A percentile compares a stretch with the other conserved stretches of the same genome.
Conservation (phyloP, 352 stramenopile species). For the Globisporangium emineosum region DNA sequence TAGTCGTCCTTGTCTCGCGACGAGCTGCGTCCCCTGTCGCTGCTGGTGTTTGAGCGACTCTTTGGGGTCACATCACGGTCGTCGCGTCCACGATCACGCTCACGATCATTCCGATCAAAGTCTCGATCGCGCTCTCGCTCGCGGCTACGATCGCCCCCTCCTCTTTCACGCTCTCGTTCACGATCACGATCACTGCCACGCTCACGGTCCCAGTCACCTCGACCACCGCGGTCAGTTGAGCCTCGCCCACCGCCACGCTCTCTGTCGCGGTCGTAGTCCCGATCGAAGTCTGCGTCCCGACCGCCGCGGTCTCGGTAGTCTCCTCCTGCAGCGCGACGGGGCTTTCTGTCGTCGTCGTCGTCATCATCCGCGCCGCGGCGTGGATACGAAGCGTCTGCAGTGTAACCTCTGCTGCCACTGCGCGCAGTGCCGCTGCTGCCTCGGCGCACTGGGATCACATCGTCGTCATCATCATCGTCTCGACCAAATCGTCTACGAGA, state of each 20-base stretch:
- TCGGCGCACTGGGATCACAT: constrained; percentile 26
- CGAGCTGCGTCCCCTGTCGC: constrained; percentile 21
- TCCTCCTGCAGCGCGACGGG: constrained; percentile 17
- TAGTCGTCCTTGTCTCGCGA: constrained; percentile 29
- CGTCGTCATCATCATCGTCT: constrained; percentile 64
- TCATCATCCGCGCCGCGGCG: constrained; percentile 36
- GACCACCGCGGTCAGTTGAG: constrained; percentile 14
- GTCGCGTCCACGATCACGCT: constrained; percentile 25
- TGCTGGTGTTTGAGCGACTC: constrained; percentile 31
- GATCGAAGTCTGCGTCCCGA: constrained; percentile 14
- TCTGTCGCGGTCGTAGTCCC: constrained; percentile 26
- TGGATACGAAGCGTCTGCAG: constrained; percentile 21
- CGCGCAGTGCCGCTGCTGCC: constrained; percentile 21
- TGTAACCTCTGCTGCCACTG: constrained; percentile 16
- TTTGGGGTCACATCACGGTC: constrained; percentile 32
- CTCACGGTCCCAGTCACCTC: constrained; percentile 23
- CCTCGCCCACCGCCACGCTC: constrained; percentile 8
- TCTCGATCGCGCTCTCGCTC: constrained; percentile 34
- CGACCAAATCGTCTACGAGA: constrained; percentile 59
- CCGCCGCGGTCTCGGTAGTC: constrained; percentile 16
- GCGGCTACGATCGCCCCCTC: constrained; percentile 24
- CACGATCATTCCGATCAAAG: constrained; percentile 24
- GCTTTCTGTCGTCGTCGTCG: constrained; percentile 42
- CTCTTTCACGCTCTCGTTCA: constrained; percentile 32
- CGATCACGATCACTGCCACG: constrained; percentile 28